Evolutionary conservation across 176 grass and related monocot species (phyloP).

Genomic region (Phoenix roebelenii): DNA sequence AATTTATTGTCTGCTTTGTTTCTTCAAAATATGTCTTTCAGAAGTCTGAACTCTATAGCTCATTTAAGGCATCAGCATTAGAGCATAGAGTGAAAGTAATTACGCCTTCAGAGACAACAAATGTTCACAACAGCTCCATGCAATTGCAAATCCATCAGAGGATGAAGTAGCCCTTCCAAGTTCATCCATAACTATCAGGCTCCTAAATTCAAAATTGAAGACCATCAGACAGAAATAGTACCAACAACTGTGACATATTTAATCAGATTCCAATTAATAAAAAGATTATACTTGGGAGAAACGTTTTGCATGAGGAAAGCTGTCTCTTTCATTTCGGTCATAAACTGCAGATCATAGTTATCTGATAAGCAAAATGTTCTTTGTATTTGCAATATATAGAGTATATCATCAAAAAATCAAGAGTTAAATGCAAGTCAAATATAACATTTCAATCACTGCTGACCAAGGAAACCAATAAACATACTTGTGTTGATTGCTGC

Average conservation of each 20-base stretch:
- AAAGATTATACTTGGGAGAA: conserved; percentile 60
- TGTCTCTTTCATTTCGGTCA: conserved; percentile 98
- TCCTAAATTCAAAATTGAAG: conserved; percentile 30
- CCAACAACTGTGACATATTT: background rate
- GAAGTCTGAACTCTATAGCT: too few relatives aligned
- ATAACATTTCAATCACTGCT: too few relatives aligned
- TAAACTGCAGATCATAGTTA: conserved; percentile 49
- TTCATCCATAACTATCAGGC: conserved; percentile 88
- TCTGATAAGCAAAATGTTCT: too few relatives aligned
- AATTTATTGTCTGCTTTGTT: too few relatives aligned
- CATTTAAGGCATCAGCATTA: too few relatives aligned
- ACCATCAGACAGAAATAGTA: background rate
- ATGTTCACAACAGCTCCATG: conserved; percentile 97
- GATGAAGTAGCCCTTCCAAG: conserved; percentile 97
- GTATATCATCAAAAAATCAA: too few relatives aligned
- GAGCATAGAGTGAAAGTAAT: conserved; percentile 18
- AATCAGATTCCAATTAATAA: conserved; percentile 1
- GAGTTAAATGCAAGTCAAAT: too few relatives aligned
- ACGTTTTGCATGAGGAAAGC: conserved; percentile 94
- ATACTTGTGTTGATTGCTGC: too few relatives aligned
- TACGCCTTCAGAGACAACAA: conserved; percentile 75
- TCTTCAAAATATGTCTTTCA: too few relatives aligned
- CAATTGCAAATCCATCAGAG: conserved; percentile 90
- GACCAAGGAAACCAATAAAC: too few relatives aligned
- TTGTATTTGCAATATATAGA: too few relatives aligned